Evolutionary conservation across 2,329 filamentous ascomycete genomes (phyloP), one percentile per base, ranked within the genome.

Genomic region (Pestalotiopsis sp.): DNA sequence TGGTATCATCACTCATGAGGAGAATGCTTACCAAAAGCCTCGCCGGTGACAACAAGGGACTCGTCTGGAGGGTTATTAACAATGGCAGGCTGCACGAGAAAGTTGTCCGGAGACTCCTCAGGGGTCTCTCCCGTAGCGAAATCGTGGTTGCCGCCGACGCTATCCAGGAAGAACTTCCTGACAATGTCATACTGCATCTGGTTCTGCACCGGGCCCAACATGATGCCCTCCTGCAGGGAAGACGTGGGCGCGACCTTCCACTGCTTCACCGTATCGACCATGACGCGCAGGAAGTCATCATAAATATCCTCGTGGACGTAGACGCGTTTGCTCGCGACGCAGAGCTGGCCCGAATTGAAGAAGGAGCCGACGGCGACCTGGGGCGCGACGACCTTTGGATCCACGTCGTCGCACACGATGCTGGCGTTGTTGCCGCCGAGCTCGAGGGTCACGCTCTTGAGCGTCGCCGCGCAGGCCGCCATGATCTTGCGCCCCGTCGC

Each of bases 401-500:
- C 84, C 38, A 87, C 84, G 70, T 88, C 85, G 2, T 82, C 81
- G 25, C 83, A 79, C 69, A 88, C 79, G 72, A 88, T 86, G 59
- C 83, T 82, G 7, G 86, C 82, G 69, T 87, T 85, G 75, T 88
- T 88, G 67, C 86, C 86, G 68, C 86, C 86, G 31, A 87, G 80
- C 77, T 88, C 86, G 62, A 89, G 82, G 3, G 84, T 87, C 27
- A 87, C 82, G 67, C 85, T 80, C 81, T 88, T 89, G 67, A 89
- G 78, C 0, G 85, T 87, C 74, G 81, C 81, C 23, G 84, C 78
- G 66, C 81, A 81, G 17, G 80, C 82, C 68, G 82, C 83, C 84
- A 87, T 86, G 73, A 89, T 84, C 77, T 84, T 86, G 80, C 87
- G 87, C 38, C 86, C 86, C 1, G 86, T 88, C 1, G 82, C 81